Conservation (phyloP, 176 grass and related monocot genomes). For the Carex scoparia region DNA sequence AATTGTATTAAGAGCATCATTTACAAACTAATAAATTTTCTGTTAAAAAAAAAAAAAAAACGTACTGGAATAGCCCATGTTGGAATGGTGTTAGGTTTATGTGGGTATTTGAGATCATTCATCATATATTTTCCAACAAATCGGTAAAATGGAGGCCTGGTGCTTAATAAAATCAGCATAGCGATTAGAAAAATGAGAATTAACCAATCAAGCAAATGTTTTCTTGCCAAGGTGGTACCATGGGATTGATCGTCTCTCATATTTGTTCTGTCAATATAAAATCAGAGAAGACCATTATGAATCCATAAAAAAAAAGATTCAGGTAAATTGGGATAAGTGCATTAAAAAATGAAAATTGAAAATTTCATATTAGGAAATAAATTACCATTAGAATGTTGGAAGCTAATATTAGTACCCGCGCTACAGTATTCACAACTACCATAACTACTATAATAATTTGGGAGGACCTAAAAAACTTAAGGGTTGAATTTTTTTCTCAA, state of each 20-base stretch:
- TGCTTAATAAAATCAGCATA: slow-evolving; percentile 38
- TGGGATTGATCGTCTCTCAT: slow-evolving; percentile 51
- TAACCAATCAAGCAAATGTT: slow-evolving; percentile 62
- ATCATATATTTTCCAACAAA: slow-evolving; percentile 68
- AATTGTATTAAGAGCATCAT: neutral
- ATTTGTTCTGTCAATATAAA: slow-evolving; percentile 24
- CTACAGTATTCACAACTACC: no score
- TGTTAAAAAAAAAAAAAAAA: slow-evolving; percentile 8
- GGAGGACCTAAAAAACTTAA: no score
- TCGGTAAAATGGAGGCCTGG: slow-evolving; percentile 46
- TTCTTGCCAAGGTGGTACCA: slow-evolving; percentile 41
- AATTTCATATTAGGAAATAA: neutral
- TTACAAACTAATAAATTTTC: neutral
- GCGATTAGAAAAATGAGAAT: slow-evolving; percentile 49
- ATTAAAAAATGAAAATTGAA: neutral
- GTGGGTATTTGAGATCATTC: slow-evolving; percentile 61
- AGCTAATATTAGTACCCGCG: no score
- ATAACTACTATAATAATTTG: no score
- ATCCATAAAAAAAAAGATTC: neutral
- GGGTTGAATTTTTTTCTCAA: no score
- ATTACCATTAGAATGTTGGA: neutral
- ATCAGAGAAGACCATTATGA: neutral
- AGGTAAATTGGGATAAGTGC: neutral
- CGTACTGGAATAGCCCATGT: slow-evolving; percentile 66
- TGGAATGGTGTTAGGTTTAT: slow-evolving; percentile 56